Conservation (phyloP, 164 flowering plant genomes). For the Kingdonia uniflora region DNA sequence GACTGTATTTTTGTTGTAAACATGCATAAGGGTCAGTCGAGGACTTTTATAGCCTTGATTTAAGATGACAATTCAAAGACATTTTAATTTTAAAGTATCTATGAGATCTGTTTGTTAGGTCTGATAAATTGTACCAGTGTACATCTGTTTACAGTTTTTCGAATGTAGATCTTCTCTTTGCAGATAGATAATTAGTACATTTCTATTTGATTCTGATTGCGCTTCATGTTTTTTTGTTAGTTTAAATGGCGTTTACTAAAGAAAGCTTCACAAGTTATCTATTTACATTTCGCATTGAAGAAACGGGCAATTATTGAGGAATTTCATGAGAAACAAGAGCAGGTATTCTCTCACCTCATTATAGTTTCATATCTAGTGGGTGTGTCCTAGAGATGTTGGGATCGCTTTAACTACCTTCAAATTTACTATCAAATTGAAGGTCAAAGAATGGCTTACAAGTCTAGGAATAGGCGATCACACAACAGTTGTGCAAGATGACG, state of each 20-base stretch:
- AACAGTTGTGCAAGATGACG: slow-evolving; percentile 67
- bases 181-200: no score
- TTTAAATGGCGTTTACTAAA: slow-evolving; percentile 85
- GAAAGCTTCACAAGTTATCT: slow-evolving; percentile 90
- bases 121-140: no score
- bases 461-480: slow-evolving; percentile 88
- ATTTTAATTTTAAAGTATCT: no score
- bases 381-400: no score
- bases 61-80: no score
- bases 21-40: no score
- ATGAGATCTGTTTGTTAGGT: no score
- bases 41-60: no score
- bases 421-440: slow-evolving; percentile 37
- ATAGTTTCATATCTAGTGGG: neutral
- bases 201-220: no score
- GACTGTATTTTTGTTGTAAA: no score
- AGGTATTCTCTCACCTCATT: slow-evolving; percentile 31
- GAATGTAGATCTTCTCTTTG: no score
- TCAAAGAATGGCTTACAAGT: slow-evolving; percentile 98
- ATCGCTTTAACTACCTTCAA: slow-evolving; percentile 11
- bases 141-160: no score
- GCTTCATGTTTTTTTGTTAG: slow-evolving; percentile 22
- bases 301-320: slow-evolving; percentile 85
- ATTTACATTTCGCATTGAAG: slow-evolving; percentile 84
- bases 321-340: slow-evolving; percentile 93